Conservation (phyloP, 257 asterid species). For the Ocimum tenuiflorum region DNA sequence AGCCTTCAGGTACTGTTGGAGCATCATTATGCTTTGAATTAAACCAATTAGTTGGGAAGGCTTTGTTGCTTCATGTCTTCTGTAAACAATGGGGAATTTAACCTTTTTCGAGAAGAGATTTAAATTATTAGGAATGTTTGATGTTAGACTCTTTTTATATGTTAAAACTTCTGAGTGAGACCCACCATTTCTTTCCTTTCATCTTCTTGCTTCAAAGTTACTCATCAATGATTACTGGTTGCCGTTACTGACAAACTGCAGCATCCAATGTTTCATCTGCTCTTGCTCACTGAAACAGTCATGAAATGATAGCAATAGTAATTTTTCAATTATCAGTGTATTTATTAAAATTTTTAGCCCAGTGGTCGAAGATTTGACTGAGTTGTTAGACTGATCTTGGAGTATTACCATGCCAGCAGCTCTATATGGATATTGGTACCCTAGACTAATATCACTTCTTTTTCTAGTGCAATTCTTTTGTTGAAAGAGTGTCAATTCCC, state of each 20-base stretch:
- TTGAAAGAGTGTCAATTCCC: neutral
- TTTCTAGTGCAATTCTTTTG: neutral
- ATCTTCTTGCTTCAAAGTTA: neutral
- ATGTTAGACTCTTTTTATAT: neutral
- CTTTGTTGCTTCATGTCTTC: neutral
- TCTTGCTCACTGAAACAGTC: neutral
- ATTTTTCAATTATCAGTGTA: neutral
- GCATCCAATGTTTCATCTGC: neutral
- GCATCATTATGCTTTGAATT: constrained; percentile 4
- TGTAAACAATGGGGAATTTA: neutral
- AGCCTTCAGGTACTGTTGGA: constrained; percentile 58
- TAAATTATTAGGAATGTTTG: neutral
- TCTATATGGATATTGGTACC: neutral
- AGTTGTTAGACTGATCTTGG: neutral
- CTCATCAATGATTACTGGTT: neutral
- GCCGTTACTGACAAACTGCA: neutral
- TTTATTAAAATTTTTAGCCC: neutral
- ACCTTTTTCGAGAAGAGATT: neutral
- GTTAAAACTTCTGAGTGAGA: neutral
- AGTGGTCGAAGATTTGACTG: neutral
- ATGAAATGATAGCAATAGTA: neutral
- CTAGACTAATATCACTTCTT: neutral
- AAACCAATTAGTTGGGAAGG: neutral
- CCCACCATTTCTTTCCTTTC: neutral
- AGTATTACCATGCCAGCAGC: neutral